Percentiles rank a stretch among this genome's conserved stretches.
Conservation (phyloP, 2,329 filamentous ascomycete species). For the Helotiales sp. region DNA sequence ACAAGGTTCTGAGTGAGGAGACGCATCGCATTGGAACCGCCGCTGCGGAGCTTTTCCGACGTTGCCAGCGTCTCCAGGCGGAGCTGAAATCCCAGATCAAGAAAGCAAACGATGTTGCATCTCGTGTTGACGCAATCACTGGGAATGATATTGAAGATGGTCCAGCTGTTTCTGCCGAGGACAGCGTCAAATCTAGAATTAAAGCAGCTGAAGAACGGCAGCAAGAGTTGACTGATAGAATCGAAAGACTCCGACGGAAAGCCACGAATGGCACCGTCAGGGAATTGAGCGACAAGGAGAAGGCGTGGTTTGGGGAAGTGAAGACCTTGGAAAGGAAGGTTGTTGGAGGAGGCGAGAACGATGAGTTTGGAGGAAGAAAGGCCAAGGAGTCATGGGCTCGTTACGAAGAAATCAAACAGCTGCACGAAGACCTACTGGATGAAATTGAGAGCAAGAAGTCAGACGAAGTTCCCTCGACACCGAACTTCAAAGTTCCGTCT, state of each 20-base stretch:
- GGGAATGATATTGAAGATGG: constrained; percentile 60
- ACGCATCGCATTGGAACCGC: constrained; percentile 71
- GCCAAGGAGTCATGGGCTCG: constrained; percentile 59
- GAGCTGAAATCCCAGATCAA: constrained; percentile 71
- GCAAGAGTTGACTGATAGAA: constrained; percentile 58
- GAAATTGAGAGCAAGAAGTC: constrained; percentile 40
- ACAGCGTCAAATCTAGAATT: constrained; percentile 64
- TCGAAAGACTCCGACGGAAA: constrained; percentile 62
- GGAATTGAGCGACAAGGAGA: constrained; percentile 67
- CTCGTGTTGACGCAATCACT: constrained; percentile 69
- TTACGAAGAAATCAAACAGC: constrained; percentile 54
- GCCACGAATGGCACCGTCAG: constrained; percentile 53
- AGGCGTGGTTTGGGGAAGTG: constrained; percentile 63
- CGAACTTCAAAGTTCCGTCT: constrained; percentile 53
- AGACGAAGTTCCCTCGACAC: constrained; percentile 22
- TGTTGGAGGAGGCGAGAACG: constrained; percentile 24
- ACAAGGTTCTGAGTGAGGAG: constrained; percentile 72
- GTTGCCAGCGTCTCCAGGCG: constrained; percentile 69
- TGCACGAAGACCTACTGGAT: constrained; percentile 47
- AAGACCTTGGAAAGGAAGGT: constrained; percentile 48
- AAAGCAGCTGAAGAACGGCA: constrained; percentile 60
- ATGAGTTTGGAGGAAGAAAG: constrained; percentile 7
- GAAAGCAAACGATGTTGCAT: constrained; percentile 68
- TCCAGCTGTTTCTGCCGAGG: constrained; percentile 55
- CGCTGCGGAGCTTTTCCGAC: constrained; percentile 74